Percentiles rank a stretch among this genome's conserved stretches.
phyloP scores from a whole-genome alignment of 352 stramenopile genomes.

The Blastocystis sp. region DNA sequence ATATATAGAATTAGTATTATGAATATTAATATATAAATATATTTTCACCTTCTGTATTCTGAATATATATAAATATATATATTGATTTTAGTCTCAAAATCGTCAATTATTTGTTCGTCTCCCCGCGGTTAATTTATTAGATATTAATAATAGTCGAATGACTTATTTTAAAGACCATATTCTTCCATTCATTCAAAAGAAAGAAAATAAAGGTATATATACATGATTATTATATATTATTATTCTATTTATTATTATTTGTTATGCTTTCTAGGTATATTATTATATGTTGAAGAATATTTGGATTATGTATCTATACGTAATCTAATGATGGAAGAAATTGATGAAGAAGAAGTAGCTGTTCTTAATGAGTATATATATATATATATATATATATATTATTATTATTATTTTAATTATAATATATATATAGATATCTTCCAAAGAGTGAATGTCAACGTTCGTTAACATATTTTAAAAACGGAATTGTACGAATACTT shows the following conservation, averaged over 20 bases:
- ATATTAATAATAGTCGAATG: background rate
- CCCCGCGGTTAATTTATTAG: background rate
- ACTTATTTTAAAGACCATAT: slow-evolving; percentile 18
- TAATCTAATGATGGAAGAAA: slow-evolving; percentile 29
- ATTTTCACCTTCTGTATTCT: too few species aligned
- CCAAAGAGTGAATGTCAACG: background rate
- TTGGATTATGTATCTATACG: slow-evolving; percentile 35
- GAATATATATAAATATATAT: too few species aligned
- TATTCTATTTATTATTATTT: too few species aligned
- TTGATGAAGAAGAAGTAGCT: slow-evolving; percentile 20
- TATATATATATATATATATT: background rate
- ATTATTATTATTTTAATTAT: background rate
- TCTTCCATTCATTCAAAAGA: slow-evolving; percentile 24
- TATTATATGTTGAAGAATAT: slow-evolving; percentile 32
- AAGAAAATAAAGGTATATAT: slow-evolving; percentile 10
- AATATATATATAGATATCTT: background rate
- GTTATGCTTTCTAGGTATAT: too few species aligned
- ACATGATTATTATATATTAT: too few species aligned
- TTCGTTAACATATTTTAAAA: slow-evolving; percentile 23
- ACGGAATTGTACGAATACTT: slow-evolving; percentile 28
- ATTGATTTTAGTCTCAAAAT: background rate
- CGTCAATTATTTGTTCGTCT: slow-evolving; percentile 32
- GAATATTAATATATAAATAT: too few species aligned
- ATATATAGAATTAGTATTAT: background rate
- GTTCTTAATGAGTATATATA: slow-evolving; percentile 19